Conservation (phyloP, 441 rosid genomes). For the Metrosideros polymorpha region DNA sequence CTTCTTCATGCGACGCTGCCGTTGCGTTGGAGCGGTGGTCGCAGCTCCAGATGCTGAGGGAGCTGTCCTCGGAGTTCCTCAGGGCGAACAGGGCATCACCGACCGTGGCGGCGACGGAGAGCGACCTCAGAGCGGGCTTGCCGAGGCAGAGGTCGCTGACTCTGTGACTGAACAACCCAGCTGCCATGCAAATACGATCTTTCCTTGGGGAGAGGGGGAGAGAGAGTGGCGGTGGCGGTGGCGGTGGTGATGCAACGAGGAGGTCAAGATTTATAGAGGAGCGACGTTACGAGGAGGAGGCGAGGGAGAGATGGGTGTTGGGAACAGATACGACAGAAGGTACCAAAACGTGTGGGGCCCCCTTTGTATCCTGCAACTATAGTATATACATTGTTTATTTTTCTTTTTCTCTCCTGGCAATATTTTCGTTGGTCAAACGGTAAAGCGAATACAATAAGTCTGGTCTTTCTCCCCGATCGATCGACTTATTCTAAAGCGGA, state of each 20-base stretch:
- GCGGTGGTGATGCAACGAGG: neutral
- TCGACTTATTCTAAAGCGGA: neutral
- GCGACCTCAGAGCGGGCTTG: conserved; percentile 64
- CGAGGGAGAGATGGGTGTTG: no score
- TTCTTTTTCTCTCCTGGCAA: neutral
- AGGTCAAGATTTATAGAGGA: neutral
- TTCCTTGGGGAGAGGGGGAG: neutral
- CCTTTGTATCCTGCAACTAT: no score
- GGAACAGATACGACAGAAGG: neutral
- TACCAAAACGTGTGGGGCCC: neutral
- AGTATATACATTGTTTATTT: no score
- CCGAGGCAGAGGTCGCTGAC: conserved; percentile 84
- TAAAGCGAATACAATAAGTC: neutral
- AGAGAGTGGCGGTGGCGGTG: neutral
- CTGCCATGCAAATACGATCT: conserved; percentile 50
- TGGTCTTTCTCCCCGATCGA: neutral
- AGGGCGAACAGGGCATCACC: conserved; percentile 44
- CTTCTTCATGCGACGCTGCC: neutral
- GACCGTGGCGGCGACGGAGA: conserved; percentile 38
- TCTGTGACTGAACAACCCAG: conserved; percentile 41
- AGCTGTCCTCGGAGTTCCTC: conserved; percentile 43
- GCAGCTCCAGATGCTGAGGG: conserved; percentile 54
- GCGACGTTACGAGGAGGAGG: neutral
- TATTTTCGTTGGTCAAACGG: neutral
- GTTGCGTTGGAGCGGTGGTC: conserved; percentile 12